These are phyloP conservation scores for Aegilops sharonensis DNA, from an alignment of 176 grass and related monocot species.

Conservation along the genomic window DNA sequence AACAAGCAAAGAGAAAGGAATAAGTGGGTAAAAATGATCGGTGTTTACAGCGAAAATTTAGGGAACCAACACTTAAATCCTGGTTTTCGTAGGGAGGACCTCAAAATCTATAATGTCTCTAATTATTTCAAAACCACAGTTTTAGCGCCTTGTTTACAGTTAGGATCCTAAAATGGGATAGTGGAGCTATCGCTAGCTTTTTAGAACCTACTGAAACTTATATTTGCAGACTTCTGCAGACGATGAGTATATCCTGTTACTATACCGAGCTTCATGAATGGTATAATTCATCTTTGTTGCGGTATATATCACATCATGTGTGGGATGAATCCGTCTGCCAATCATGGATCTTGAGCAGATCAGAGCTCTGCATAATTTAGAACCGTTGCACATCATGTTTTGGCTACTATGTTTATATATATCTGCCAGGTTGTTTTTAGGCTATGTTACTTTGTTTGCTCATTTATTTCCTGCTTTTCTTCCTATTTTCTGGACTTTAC, in stretches of 20 bases:
- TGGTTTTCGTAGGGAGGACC: neutral
- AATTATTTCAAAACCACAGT: neutral
- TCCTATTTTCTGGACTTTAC: conserved; percentile 8
- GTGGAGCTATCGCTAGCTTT: neutral
- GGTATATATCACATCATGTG: neutral
- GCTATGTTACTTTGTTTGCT: neutral
- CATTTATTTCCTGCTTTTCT: neutral
- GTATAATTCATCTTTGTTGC: neutral
- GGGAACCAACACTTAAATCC: neutral
- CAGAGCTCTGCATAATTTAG: neutral
- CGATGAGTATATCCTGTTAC: neutral
- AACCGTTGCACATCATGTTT: neutral
- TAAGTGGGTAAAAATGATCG: neutral
- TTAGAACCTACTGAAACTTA: neutral
- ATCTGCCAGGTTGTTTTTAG: neutral
- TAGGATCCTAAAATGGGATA: neutral
- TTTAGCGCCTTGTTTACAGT: neutral
- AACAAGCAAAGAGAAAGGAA: neutral
- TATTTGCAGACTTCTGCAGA: neutral
- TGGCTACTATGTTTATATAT: neutral
- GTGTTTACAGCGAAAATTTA: neutral
- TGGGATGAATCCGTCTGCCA: neutral
- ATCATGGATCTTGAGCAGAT: neutral
- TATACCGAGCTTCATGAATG: neutral
- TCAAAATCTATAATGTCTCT: neutral